Conservation (phyloP, 176 grass and related monocot species). For the Carex pumila region DNA sequence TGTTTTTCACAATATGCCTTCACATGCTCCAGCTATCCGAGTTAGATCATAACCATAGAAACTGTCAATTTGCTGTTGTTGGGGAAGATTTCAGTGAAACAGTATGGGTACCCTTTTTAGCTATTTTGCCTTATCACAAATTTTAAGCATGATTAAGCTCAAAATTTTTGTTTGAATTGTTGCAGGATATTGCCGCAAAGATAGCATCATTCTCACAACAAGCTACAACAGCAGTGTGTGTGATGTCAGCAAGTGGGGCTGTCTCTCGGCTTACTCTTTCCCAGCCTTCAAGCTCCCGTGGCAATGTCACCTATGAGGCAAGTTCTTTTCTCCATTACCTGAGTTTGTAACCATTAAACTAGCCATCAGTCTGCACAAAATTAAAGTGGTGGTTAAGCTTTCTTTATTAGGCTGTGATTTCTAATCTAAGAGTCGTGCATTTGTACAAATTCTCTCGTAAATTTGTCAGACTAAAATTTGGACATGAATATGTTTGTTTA, state of each 20-base stretch:
- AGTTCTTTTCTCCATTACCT: neutral
- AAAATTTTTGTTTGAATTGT: neutral
- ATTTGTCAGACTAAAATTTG: neutral
- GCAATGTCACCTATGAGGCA: conserved; percentile 81
- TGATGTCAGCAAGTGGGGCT: conserved; percentile 85
- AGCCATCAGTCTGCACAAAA: neutral
- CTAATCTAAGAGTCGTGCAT: neutral
- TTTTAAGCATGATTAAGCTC: neutral
- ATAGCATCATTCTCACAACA: conserved; percentile 94
- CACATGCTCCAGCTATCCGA: neutral
- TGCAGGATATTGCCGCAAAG: conserved; percentile 75
- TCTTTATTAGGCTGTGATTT: neutral
- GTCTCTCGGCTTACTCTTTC: conserved; percentile 74
- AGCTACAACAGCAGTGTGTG: conserved; percentile 77
- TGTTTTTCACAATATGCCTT: neutral
- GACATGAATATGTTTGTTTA: neutral
- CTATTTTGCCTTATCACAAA: neutral
- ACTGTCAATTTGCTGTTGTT: neutral
- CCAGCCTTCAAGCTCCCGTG: conserved; percentile 50
- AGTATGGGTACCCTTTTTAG: neutral
- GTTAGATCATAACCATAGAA: neutral
- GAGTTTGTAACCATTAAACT: neutral
- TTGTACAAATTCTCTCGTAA: neutral
- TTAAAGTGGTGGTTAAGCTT: neutral
- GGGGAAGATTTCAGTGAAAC: neutral